Evolutionary conservation across 1,139 yeast species (phyloP), one percentile per base, ranked within the genome.

Genomic region (Barnettozyma hawaiiensis): DNA sequence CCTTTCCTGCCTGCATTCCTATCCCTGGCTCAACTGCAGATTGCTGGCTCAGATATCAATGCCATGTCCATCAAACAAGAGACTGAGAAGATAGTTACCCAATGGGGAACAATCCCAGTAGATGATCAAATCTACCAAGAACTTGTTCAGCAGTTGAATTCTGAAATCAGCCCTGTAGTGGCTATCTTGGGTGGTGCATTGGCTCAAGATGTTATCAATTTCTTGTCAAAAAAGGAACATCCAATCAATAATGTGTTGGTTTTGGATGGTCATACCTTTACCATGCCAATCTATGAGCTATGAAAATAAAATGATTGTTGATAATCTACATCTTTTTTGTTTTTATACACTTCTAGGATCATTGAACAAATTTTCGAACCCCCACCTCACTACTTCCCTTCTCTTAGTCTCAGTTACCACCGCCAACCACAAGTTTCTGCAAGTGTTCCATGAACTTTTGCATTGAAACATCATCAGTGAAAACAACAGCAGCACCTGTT

Each of bases 391-490:
- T n/a, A n/a, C n/a, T n/a, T n/a, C n/a, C n/a, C n/a, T n/a, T n/a
- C 15, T 31, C 46, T 47, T 34, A 57, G n/a, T 33, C 47, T 47
- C 34, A 58, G 42, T 56, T 60, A 48, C 63, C 70, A 42, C 73
- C 73, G 48, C 69, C 63, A 37, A 85, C 94, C 45, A 86, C 90
- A 54, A 86, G 74, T 64, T 85, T 85, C 61, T 85, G 90, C 60
- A 89, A 76, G 66, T 87, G 96, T 46, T 82, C 76, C 94, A 89
- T 89, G 62, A 89, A 89, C 31, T 85, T 87, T 69, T 89, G 95
- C 62, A 89, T 73, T 39, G 92, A 81, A 36, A 89, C 97, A 69
- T 90, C 97, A 66, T 90, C 97, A 26, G 97, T 90, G 61, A 90
- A 78, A 37, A 90, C 96, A 55, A 87, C 87, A 15, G 95, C 89